Evolutionary conservation across 2,329 filamentous ascomycete species (phyloP).

Genomic region (Stenocarpella maydis): DNA sequence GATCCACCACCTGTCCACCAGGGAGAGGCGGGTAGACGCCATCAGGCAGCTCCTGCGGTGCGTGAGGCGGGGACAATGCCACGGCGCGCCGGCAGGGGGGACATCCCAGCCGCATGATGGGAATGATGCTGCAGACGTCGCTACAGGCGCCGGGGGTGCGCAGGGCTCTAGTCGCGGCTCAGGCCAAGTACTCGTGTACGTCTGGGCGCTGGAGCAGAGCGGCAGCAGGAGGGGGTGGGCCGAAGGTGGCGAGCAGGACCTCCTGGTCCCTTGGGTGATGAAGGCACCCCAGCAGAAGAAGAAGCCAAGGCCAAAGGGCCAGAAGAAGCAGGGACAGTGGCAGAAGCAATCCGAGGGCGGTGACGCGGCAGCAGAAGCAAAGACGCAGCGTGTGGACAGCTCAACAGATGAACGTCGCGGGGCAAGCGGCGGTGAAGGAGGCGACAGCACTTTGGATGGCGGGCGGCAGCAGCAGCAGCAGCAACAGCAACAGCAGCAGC

Average conservation of each 20-base stretch:
- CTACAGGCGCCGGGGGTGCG: slow-evolving; percentile 5
- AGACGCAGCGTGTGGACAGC: slow-evolving; percentile 5
- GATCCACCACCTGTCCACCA: slow-evolving; percentile 89
- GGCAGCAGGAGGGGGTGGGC: slow-evolving; percentile 89
- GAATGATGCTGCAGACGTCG: slow-evolving; percentile 11
- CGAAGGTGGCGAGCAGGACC: slow-evolving; percentile 83
- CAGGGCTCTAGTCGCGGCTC: background rate
- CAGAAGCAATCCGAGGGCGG: background rate
- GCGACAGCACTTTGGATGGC: slow-evolving; percentile 18
- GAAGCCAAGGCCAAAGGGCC: slow-evolving; percentile 18
- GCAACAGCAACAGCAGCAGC: slow-evolving; percentile 7
- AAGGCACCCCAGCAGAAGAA: slow-evolving; percentile 47
- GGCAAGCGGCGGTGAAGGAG: slow-evolving; percentile 33
- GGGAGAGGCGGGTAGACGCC: slow-evolving; percentile 74
- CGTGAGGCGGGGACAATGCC: slow-evolving; percentile 51
- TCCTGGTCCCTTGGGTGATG: slow-evolving; percentile 95
- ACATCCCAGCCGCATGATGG: slow-evolving; percentile 20
- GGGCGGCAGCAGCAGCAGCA: slow-evolving; percentile 11
- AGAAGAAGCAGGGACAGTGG: slow-evolving; percentile 26
- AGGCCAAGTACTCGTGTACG: slow-evolving; percentile 80
- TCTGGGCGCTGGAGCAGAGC: slow-evolving; percentile 95
- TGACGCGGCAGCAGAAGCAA: slow-evolving; percentile 11
- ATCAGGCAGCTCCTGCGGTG: slow-evolving; percentile 75
- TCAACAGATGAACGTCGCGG: slow-evolving; percentile 21
- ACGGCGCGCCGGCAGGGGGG: slow-evolving; percentile 52